Evolutionary conservation across 2,329 filamentous ascomycete species (phyloP), one percentile per base, ranked within the genome.

Genomic region (Sarocladium brachiariae): DNA sequence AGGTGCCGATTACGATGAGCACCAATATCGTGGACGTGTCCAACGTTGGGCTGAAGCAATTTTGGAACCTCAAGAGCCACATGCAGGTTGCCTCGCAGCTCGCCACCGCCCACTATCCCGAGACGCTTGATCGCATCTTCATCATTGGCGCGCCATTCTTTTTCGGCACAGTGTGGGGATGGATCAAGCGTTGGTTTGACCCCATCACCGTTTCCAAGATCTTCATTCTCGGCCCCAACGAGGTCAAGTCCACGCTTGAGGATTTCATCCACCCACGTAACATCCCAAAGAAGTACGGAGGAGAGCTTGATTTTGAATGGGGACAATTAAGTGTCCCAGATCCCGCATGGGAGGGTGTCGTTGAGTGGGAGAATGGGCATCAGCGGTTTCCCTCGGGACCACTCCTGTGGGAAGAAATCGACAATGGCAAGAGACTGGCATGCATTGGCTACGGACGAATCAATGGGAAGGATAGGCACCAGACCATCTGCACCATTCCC

Each of bases 11-110:
- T 59, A 92, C 90, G 34, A 84, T 93, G 59, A 91, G 86, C 62
- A 96, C 88, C 60, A 96, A 96, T 70, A 95, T 97, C 59, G 90
- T 96, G 52, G 92, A 97, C 65, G 89, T 97, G 56, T 86, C 83
- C 14, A 84, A 85, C 13, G 91, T 96, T 23, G 89, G 89, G 5
- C 68, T 97, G 66, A 89, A 88, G 72, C 90, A 95, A 71, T 96
- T 96, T 66, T 96, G 92, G 92, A 95, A 95, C 69, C 70, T 97
- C 55, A 93, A 95, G 74, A 73, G 72, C 21, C 92, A 96, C 67
- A 95, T 97, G 90, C 91, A 96, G 70, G 86, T 90, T 61, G 91
- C 91, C 2, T 91, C 86, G 62, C 81, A 84, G 53, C 75, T 96
- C 50, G 92, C 92, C 5, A 96, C 91, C 3, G 89, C 91, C 4